phyloP scores from a whole-genome alignment of 1,284 basidiomycete species.

The Malassezia globosa region DNA sequence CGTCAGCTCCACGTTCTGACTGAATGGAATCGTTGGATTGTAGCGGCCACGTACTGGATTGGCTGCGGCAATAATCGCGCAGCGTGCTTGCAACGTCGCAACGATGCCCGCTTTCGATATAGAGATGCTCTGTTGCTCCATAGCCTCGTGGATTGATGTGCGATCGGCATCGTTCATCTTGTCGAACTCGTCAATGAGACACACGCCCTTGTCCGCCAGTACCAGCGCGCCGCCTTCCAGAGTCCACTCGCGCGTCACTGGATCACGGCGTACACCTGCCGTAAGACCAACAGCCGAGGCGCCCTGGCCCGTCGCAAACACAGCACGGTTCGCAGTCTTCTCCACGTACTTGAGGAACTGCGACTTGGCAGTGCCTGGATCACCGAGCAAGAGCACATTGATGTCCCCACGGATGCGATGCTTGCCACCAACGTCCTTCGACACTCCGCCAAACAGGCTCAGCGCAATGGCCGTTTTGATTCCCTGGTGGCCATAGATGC shows the following conservation, averaged over 20 bases:
- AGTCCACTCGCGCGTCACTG: constrained; percentile 94
- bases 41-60: constrained; percentile 72
- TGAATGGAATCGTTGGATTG: constrained; percentile 57
- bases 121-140: constrained; percentile 99
- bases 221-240: constrained; percentile 95
- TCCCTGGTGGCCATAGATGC: constrained; percentile 96
- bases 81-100: constrained; percentile 88
- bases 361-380: constrained; percentile 96
- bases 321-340: constrained; percentile 88
- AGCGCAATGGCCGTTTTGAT: constrained; percentile 96
- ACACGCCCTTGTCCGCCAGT: constrained; percentile 94
- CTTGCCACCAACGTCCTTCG: constrained; percentile 93
- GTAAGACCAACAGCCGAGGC: constrained; percentile 96
- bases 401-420: constrained; percentile 94
- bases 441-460: constrained; percentile 81
- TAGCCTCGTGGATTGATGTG: constrained; percentile 97
- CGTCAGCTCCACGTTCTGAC: constrained; percentile 95
- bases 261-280: constrained; percentile 92
- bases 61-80: constrained; percentile 91
- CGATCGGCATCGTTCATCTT: constrained; percentile 90
- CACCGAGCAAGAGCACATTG: constrained; percentile 86
- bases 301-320: constrained; percentile 97
- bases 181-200: constrained; percentile 98
- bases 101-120: constrained; percentile 98
- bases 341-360: constrained; percentile 98